A percentile compares a stretch with the other conserved stretches of the same genome.
Evolutionary conservation across 129 eudicot species (phyloP).

Genomic region (Deinandra increscens): DNA sequence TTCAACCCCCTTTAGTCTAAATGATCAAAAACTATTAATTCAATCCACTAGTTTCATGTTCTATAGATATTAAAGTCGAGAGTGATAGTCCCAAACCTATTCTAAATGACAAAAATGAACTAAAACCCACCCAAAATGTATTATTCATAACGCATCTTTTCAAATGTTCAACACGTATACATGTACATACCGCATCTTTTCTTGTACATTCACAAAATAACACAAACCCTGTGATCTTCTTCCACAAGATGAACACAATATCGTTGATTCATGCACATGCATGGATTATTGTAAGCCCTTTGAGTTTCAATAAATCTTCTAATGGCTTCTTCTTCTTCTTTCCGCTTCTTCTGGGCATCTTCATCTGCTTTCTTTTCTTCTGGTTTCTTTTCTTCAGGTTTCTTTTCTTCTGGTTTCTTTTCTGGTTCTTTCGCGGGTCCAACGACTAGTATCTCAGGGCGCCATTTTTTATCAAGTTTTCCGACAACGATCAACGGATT

Average conservation of each 20-base stretch:
- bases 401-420: too few species aligned
- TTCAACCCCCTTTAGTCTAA: too few species aligned
- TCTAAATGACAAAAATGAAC: too few species aligned
- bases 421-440: slow-evolving; percentile 39
- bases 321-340: slow-evolving; percentile 15
- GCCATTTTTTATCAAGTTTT: slow-evolving; percentile 32
- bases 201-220: slow-evolving; percentile 25
- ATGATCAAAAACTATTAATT: too few species aligned
- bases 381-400: too few species aligned
- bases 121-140: too few species aligned
- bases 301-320: slow-evolving; percentile 1
- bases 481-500: slow-evolving; percentile 25
- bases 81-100: too few species aligned
- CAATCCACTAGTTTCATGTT: too few species aligned
- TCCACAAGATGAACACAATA: slow-evolving; percentile 27
- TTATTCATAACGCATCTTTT: too few species aligned
- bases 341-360: background rate
- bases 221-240: slow-evolving; percentile 40
- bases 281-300: slow-evolving; percentile 14
- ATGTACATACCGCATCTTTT: slow-evolving; percentile 1
- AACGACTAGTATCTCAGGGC: slow-evolving; percentile 19
- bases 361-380: background rate
- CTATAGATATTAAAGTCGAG: too few species aligned
- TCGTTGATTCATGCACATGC: slow-evolving; percentile 17
- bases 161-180: slow-evolving; percentile 8